Evolutionary conservation across 768 basidiomycete genomes (phyloP), one percentile per base, ranked within the genome.

Genomic region (Guyanaporus albipodus): DNA sequence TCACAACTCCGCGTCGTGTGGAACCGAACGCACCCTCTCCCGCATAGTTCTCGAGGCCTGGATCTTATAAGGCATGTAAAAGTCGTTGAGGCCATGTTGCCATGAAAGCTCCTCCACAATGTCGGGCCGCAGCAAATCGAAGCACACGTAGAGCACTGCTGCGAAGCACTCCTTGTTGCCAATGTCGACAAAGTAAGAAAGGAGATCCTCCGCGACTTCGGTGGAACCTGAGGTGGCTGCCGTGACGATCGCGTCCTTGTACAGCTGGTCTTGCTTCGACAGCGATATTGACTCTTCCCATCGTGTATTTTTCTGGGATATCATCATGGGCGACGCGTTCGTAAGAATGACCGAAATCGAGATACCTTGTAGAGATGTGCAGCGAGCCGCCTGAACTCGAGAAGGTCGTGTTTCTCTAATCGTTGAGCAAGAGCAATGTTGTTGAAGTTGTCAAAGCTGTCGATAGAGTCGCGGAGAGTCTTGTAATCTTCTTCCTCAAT

Each of bases 401-500:
- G 76, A 17, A 98, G 77, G 44, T 87, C 87, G 60, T 97, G 95
- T 55, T 79, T 81, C 69, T 96, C 91, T 46, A 99, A 69, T 40
- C 88, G 80, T 58, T 79, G 79, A 1, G 95, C 94, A 26, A 99
- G 82, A 24, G 72, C 77, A 49, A 91, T 82, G 57, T 89, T 91
- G 69, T 98, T 90, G 73, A 96, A 99, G 70, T 96, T 97, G 70
- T 97, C 93, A 62, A 96, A 94, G 66, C 93, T 93, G 70, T 98
- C 95, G 42, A 98, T 94, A 9, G 91, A 94, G 67, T 96, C 96
- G 8, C 95, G 88, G 8, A 99, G 79, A 0, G 95, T 97, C 68
- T 95, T 92, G 75, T 94, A 91, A 64, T 99, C 95, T 69, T 99
- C 96, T 67, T 99, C 96, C 67, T 99, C 96, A 49, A 99, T 98